A percentile compares a stretch with the other conserved stretches of the same genome.
Evolutionary conservation across 106 monocot species (phyloP).

Genomic region (Agapanthus africanus): DNA sequence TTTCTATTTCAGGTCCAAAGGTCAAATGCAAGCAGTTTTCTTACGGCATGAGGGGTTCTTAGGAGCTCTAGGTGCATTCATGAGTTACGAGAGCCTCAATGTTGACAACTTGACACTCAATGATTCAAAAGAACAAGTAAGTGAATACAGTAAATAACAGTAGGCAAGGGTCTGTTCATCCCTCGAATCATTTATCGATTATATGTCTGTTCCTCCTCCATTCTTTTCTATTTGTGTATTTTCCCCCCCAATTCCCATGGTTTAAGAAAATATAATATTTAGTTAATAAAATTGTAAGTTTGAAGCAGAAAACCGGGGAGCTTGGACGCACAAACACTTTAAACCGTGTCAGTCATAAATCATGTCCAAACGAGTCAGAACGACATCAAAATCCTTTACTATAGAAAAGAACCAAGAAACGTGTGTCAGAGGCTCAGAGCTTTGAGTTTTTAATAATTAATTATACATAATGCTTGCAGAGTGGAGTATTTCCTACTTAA

Average conservation of each 20-base stretch:
- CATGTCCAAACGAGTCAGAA: too few species aligned
- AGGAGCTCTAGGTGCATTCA: constrained; percentile 68
- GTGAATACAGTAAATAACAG: constrained; percentile 6
- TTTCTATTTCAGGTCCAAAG: constrained; percentile 49
- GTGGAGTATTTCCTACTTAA: too few species aligned
- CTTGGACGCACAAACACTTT: too few species aligned
- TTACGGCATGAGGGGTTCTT: constrained; percentile 69
- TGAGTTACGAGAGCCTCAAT: constrained; percentile 32
- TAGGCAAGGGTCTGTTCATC: background rate
- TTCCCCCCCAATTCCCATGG: too few species aligned
- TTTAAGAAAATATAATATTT: too few species aligned
- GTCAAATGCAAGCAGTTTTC: constrained; percentile 71
- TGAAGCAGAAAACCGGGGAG: background rate
- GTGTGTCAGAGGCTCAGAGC: too few species aligned
- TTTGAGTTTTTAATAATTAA: too few species aligned
- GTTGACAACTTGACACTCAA: constrained; percentile 18
- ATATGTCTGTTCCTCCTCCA: background rate
- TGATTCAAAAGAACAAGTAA: constrained; percentile 38
- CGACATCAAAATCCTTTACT: too few species aligned
- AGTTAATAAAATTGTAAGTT: too few species aligned
- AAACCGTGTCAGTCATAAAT: too few species aligned
- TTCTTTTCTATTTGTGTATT: background rate
- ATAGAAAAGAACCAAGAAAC: too few species aligned
- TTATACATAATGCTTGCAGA: too few species aligned
- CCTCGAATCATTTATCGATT: background rate